A percentile compares a stretch with the other conserved stretches of the same genome.
These are phyloP conservation scores for Rosa persica DNA, from an alignment of 306 rosid genomes.

Conservation along the genomic window DNA sequence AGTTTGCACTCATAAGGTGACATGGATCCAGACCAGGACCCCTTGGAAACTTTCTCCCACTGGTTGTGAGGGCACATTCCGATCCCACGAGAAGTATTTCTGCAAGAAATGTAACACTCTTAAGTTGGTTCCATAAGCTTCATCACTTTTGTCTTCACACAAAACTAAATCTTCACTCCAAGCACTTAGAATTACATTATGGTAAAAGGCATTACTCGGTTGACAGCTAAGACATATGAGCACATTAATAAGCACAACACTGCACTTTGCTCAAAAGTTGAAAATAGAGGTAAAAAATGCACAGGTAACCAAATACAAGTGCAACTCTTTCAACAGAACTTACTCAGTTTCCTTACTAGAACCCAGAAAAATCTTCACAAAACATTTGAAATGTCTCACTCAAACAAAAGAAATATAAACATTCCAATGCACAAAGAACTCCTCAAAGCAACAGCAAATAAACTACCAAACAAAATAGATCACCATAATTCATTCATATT, in stretches of 20 bases:
- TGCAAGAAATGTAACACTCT: conserved; percentile 32
- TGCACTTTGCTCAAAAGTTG: not conserved
- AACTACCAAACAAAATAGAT: not conserved
- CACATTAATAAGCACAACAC: not conserved
- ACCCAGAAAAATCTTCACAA: not conserved
- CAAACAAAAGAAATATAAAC: too few species aligned
- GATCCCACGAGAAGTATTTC: conserved; percentile 63
- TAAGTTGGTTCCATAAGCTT: not conserved
- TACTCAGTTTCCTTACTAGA: not conserved
- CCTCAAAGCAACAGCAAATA: not conserved
- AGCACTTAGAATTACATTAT: not conserved
- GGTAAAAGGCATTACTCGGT: too few species aligned
- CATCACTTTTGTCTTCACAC: not conserved
- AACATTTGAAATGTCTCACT: too few species aligned
- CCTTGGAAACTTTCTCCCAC: conserved; percentile 86
- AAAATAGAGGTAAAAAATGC: not conserved
- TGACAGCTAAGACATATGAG: not conserved
- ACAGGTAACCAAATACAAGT: conserved; percentile 2
- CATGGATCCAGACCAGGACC: conserved; percentile 71
- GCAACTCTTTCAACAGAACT: not conserved
- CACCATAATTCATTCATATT: not conserved
- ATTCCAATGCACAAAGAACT: not conserved
- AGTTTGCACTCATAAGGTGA: conserved; percentile 81
- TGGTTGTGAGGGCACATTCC: conserved; percentile 82
- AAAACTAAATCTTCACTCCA: not conserved